Conservation (phyloP, 2,329 filamentous ascomycete genomes). For the Alternaria panax region DNA sequence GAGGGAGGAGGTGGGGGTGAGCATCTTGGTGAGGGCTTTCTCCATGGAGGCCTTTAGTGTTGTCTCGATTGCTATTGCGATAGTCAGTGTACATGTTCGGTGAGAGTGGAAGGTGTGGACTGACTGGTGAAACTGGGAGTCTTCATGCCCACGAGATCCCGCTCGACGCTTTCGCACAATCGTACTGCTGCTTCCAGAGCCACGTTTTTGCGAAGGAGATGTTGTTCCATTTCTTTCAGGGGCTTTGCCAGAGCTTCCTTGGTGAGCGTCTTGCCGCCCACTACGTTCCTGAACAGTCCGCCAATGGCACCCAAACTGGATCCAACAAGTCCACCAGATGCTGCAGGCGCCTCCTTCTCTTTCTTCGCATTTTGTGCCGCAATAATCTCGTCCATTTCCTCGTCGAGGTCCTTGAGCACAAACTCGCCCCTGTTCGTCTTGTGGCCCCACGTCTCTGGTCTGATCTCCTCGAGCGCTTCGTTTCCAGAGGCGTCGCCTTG, state of each 20-base stretch:
- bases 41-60: constrained; percentile 89
- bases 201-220: constrained; percentile 93
- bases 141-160: constrained; percentile 87
- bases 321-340: constrained; percentile 71
- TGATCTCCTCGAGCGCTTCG: constrained; percentile 74
- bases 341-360: constrained; percentile 31
- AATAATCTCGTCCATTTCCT: constrained; percentile 90
- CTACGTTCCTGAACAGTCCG: constrained; percentile 90
- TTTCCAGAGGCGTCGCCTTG: constrained; percentile 58
- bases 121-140: constrained; percentile 86
- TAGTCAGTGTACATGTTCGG: constrained; percentile 17
- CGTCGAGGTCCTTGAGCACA: constrained; percentile 88
- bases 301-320: constrained; percentile 83
- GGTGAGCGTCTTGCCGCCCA: constrained; percentile 91
- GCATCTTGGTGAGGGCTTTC: constrained; percentile 89
- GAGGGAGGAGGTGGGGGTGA: constrained; percentile 92
- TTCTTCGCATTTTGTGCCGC: constrained; percentile 73
- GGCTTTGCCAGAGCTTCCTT: constrained; percentile 90
- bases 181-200: constrained; percentile 92
- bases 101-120: constrained; percentile 13
- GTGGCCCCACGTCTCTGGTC: constrained; percentile 82
- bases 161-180: constrained; percentile 88
- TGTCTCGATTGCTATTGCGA: constrained; percentile 69
- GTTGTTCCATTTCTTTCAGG: constrained; percentile 94
- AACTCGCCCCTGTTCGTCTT: constrained; percentile 90